Conservation (phyloP, 2,329 filamentous ascomycete genomes). For the Pseudogymnoascus sp. region DNA sequence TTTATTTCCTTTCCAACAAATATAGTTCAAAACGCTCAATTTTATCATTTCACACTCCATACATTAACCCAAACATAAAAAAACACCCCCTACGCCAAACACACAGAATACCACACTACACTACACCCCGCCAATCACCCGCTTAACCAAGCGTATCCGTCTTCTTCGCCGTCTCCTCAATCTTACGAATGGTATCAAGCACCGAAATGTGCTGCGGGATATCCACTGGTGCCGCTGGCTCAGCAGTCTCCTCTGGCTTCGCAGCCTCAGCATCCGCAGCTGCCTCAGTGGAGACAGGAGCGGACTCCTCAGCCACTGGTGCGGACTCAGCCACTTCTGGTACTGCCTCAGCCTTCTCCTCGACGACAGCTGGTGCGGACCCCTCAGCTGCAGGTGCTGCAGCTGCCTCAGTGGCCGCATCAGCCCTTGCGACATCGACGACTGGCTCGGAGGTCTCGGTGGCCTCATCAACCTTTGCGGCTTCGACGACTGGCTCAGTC, state of each 20-base stretch:
- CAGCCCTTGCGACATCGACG: neutral
- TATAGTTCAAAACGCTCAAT: neutral
- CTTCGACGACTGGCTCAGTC: neutral
- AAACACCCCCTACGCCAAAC: neutral
- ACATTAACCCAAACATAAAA: neutral
- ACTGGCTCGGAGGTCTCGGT: neutral
- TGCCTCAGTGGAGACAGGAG: neutral
- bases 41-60: neutral
- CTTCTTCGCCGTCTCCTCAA: neutral
- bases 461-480: neutral
- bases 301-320: neutral
- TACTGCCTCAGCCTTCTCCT: neutral
- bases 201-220: neutral
- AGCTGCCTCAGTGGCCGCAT: neutral
- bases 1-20: neutral
- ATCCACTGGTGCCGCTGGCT: neutral
- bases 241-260: neutral
- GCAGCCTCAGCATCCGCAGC: neutral
- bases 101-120: neutral
- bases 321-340: neutral
- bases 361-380: neutral
- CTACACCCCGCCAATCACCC: neutral
- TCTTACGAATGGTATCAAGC: slow-evolving; percentile 1
- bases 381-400: neutral
- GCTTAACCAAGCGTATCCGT: neutral